Conservation (phyloP, 208 protist genomes). For the Trypanosoma melophagium region DNA sequence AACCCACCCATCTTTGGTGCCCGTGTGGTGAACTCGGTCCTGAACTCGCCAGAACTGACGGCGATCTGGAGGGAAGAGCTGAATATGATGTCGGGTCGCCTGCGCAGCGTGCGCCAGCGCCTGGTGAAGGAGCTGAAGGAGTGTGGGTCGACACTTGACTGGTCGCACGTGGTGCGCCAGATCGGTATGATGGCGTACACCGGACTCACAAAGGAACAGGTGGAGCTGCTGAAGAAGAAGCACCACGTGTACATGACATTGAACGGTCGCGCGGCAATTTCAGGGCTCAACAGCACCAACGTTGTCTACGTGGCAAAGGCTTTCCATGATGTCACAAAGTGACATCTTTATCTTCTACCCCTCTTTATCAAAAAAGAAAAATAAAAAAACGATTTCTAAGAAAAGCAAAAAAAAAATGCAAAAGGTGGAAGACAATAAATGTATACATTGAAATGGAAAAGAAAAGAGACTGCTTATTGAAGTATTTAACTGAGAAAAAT, state of each 20-base stretch:
- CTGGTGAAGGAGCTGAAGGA: conserved; percentile 65
- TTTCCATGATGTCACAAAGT: conserved; percentile 62
- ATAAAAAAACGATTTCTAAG: too few relatives aligned
- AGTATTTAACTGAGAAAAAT: too few relatives aligned
- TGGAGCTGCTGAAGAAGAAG: conserved; percentile 39
- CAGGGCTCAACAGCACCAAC: conserved; percentile 65
- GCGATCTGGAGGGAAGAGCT: conserved; percentile 87
- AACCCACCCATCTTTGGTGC: conserved; percentile 96
- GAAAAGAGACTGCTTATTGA: too few relatives aligned
- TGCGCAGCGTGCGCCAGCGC: conserved; percentile 57
- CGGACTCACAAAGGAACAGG: conserved; percentile 85
- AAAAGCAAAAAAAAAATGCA: too few relatives aligned
- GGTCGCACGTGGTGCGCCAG: conserved; percentile 92
- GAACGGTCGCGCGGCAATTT: conserved; percentile 77
- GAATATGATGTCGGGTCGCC: conserved; percentile 78
- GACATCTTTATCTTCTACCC: neutral
- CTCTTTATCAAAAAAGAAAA: too few relatives aligned
- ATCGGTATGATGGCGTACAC: conserved; percentile 97
- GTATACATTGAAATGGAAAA: too few relatives aligned
- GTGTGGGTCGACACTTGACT: conserved; percentile 68
- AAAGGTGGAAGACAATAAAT: too few relatives aligned
- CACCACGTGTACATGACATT: conserved; percentile 81
- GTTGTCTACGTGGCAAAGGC: conserved; percentile 73
- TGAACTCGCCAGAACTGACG: conserved; percentile 72
- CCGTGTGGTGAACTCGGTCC: conserved; percentile 86